These are phyloP conservation scores for Thuidium tamariscinum DNA, from an alignment of 225 moss, liverwort and hornwort genomes.

Conservation along the genomic window DNA sequence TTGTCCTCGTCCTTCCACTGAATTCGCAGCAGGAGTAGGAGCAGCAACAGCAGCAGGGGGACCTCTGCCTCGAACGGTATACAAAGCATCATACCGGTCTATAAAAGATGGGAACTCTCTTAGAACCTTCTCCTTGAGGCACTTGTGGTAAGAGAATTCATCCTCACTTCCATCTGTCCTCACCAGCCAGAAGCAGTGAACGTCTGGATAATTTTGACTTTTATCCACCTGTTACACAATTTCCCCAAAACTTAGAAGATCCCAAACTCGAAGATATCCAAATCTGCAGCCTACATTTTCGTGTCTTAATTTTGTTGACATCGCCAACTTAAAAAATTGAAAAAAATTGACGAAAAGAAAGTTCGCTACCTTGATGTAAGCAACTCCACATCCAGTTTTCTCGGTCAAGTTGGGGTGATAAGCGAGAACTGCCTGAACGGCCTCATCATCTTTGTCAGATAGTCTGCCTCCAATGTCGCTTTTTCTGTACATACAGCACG, in stretches of 20 bases:
- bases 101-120: conserved; percentile 45
- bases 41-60: too few relatives aligned
- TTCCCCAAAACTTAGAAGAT: neutral
- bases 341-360: neutral
- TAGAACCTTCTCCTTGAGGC: conserved; percentile 36
- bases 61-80: neutral
- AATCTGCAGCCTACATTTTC: neutral
- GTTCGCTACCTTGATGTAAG: conserved; percentile 50
- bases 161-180: conserved; percentile 52
- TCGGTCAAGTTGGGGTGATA: conserved; percentile 47
- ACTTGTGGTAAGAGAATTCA: conserved; percentile 85
- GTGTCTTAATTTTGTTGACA: neutral
- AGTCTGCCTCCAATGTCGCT: conserved; percentile 10
- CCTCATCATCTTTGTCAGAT: conserved; percentile 20
- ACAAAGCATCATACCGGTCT: conserved; percentile 35
- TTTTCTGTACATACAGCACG: conserved; percentile 5
- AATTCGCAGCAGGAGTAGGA: neutral
- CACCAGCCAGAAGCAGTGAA: conserved; percentile 59
- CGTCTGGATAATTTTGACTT: conserved; percentile 10
- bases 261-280: neutral
- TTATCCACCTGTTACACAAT: conserved; percentile 37
- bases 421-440: conserved; percentile 41
- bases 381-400: conserved; percentile 67
- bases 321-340: neutral
- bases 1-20: neutral